Evolutionary conservation across 2,329 filamentous ascomycete species (phyloP).

Genomic region (Cladobotryum mycophilum): DNA sequence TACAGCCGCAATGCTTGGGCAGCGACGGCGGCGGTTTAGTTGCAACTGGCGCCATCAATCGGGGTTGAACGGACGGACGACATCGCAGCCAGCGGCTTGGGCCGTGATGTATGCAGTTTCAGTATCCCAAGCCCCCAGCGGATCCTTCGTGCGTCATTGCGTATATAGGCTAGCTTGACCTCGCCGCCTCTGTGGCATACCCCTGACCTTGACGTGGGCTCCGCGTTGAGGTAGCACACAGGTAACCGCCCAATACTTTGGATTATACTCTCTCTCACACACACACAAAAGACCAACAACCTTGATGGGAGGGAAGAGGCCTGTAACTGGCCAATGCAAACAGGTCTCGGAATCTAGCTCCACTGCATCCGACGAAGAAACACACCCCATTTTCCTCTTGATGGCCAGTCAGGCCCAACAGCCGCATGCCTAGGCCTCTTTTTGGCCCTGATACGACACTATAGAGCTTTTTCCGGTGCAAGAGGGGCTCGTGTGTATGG

Average conservation of each 20-base stretch:
- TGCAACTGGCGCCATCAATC: slow-evolving; percentile 5
- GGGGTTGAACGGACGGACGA: not conserved
- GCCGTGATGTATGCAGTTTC: slow-evolving; percentile 9
- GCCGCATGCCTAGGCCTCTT: slow-evolving; percentile 20
- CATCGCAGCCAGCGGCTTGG: slow-evolving; percentile 4
- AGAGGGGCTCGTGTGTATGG: slow-evolving; percentile 24
- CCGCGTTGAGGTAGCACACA: slow-evolving; percentile 18
- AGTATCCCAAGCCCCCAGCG: slow-evolving; percentile 3
- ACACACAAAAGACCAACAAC: slow-evolving; percentile 8
- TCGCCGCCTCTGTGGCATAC: slow-evolving; percentile 13
- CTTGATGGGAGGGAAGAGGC: not conserved
- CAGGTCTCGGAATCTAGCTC: slow-evolving; percentile 1
- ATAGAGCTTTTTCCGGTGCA: slow-evolving; percentile 19
- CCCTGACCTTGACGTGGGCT: slow-evolving; percentile 16
- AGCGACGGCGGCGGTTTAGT: slow-evolving; percentile 3
- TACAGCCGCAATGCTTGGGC: slow-evolving; percentile 7
- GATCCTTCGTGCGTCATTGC: slow-evolving; percentile 12
- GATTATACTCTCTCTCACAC: slow-evolving; percentile 1
- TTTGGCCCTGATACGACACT: slow-evolving; percentile 20
- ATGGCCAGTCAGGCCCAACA: slow-evolving; percentile 13
- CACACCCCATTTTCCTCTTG: slow-evolving; percentile 6
- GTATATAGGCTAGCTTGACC: slow-evolving; percentile 13
- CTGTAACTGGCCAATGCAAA: slow-evolving; percentile 7
- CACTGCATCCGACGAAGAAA: slow-evolving; percentile 8
- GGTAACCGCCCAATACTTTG: slow-evolving; percentile 5